Base-by-base conservation (phyloP, 1,284 basidiomycete species). In the Sphagnurus paluster region DNA sequence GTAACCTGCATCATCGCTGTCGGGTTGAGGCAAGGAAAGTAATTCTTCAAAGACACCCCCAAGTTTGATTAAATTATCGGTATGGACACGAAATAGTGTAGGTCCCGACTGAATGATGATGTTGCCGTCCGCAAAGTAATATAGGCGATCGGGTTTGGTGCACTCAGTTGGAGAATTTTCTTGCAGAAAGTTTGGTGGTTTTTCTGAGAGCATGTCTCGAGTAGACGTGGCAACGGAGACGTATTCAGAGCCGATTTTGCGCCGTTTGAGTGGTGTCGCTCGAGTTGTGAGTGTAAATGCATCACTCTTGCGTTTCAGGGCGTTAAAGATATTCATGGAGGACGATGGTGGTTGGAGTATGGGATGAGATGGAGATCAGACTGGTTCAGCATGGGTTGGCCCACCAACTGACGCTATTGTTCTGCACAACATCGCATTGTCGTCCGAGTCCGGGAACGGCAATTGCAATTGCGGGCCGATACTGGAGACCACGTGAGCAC, bases 41-140 rank as follows among this genome's bases (percentile, higher is more conserved):
- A 60, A n/a, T n/a, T 55, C 49, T 5, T 36, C 40, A 34, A 61
- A 57, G 1, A 60, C 40, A 7, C 59, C 59, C 20, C 46, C 49
- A 13, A 55, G 43, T 2, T 19, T 30, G 13, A 32, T 21, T 17
- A 62, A 26, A 14, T 52, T 56, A 8, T 52, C 23, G 11, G 33
- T 25, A 30, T 58, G 57, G n/a, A 57, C 51, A n/a, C 55, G 46
- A 37, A 64, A 64, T 24, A 59, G 20, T 19, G 53, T 56, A 11
- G 44, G 36, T 23, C 48, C 56, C 19, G 56, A 40, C 26, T 44
- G 45, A 21, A 62, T 41, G 13, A 56, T 52, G 17, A 62, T 49
- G 39, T 64, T 60, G 4, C 59, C 61, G 20, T 58, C 58, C 8
- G 50, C 44, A 13, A 57, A 52, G 35, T 55, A 57, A 34, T 57